Evolutionary conservation across 2,329 filamentous ascomycete genomes (phyloP).

Genomic region (Ceratocystis albifundus): DNA sequence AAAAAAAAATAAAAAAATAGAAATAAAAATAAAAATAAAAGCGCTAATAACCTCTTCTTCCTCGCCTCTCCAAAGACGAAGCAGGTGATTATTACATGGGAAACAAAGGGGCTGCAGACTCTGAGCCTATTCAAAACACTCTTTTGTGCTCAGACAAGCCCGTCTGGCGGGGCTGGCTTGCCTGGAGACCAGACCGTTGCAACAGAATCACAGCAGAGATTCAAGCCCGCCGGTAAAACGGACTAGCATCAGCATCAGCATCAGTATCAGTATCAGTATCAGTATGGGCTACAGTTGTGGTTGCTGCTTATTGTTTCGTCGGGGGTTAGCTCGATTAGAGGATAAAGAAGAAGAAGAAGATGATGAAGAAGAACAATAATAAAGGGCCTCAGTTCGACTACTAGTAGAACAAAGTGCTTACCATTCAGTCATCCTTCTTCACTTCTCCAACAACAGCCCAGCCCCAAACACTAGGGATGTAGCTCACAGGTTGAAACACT

Average conservation of each 20-base stretch:
- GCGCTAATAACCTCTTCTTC: background rate
- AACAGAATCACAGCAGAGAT: background rate
- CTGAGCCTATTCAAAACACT: background rate
- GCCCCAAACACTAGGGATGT: background rate
- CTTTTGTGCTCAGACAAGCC: slow-evolving; percentile 10
- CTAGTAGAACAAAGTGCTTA: background rate
- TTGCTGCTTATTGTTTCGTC: background rate
- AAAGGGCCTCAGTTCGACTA: too few species aligned
- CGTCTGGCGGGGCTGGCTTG: background rate
- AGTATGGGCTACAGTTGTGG: too few species aligned
- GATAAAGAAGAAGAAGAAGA: too few species aligned
- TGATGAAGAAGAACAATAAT: too few species aligned
- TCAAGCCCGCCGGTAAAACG: too few species aligned
- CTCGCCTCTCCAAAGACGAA: background rate
- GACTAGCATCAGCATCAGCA: too few species aligned
- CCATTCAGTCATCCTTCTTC: background rate
- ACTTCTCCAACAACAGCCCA: background rate
- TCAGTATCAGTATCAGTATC: too few species aligned
- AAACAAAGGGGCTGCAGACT: background rate
- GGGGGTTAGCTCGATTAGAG: background rate
- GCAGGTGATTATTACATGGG: background rate
- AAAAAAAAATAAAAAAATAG: too few species aligned
- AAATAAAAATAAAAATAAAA: too few species aligned
- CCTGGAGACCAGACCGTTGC: background rate
- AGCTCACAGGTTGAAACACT: background rate